These are phyloP conservation scores for Populus simonii DNA, from an alignment of 345 rosid genomes.

Conservation along the genomic window DNA sequence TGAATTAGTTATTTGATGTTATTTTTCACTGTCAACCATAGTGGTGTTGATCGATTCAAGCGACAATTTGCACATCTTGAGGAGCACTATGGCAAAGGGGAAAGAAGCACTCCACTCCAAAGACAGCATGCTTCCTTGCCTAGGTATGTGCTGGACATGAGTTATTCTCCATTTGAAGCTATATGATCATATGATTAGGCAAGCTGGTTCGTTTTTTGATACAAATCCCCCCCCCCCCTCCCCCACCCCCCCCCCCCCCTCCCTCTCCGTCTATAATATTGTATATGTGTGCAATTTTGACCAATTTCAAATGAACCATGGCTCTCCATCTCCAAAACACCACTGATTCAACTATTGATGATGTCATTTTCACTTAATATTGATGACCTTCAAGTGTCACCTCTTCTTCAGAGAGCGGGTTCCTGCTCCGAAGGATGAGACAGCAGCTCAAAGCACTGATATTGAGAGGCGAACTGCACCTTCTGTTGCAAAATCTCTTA, in stretches of 20 bases:
- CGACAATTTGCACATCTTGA: conserved; percentile 97
- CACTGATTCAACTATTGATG: neutral
- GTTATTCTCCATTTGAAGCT: neutral
- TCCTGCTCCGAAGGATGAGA: conserved; percentile 58
- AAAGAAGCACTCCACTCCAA: conserved; percentile 70
- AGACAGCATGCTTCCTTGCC: conserved; percentile 96
- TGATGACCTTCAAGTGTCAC: conserved; percentile 7
- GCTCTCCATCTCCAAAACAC: neutral
- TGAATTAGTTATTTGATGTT: neutral
- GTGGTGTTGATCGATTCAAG: conserved; percentile 99
- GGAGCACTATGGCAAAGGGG: conserved; percentile 82
- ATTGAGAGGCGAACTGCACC: conserved; percentile 42
- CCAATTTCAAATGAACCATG: neutral
- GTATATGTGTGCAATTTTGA: neutral
- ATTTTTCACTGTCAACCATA: conserved; percentile 26
- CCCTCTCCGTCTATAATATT: neutral
- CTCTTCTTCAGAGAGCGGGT: conserved; percentile 71
- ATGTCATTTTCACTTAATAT: neutral
- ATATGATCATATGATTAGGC: neutral
- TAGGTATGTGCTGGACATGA: conserved; percentile 41
- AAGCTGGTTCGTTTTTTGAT: neutral
- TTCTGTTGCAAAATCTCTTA: conserved; percentile 47
- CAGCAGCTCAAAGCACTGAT: conserved; percentile 24
- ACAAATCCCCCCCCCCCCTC: no score
- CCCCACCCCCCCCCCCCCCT: no score